Percentiles rank a stretch among this genome's conserved stretches.
These are phyloP conservation scores for Bipolaris bicolor DNA, from an alignment of 2,329 filamentous ascomycete genomes.

Conservation along the genomic window DNA sequence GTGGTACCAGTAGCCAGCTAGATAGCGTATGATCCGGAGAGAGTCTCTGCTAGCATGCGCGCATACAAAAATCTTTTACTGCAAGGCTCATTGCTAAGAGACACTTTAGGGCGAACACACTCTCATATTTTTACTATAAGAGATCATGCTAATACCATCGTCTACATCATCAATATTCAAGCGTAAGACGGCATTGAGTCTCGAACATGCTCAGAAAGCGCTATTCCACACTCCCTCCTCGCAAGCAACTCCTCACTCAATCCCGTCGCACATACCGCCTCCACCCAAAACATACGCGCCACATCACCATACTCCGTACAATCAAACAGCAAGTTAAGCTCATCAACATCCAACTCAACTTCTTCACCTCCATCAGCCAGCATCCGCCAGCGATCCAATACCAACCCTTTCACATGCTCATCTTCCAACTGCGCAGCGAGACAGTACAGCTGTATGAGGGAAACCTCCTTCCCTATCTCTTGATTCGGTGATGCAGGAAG, in stretches of 20 bases:
- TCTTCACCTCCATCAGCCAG: neutral
- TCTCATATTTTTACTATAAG: too few relatives aligned
- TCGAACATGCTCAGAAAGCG: constrained; percentile 1
- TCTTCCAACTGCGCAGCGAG: constrained; percentile 7
- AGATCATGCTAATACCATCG: too few relatives aligned
- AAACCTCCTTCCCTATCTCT: neutral
- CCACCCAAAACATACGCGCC: constrained; percentile 3
- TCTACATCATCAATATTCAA: neutral
- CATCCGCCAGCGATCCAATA: constrained; percentile 3
- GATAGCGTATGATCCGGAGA: too few relatives aligned
- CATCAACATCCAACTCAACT: constrained; percentile 1
- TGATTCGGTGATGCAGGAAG: neutral
- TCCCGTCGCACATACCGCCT: neutral
- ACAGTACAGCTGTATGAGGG: constrained; percentile 9
- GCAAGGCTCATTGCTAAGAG: too few relatives aligned
- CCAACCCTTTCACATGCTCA: neutral
- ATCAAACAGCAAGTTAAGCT: constrained; percentile 10
- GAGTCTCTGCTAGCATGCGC: too few relatives aligned
- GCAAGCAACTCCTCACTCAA: constrained; percentile 1
- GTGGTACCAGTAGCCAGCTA: too few relatives aligned
- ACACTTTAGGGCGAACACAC: too few relatives aligned
- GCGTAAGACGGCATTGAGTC: neutral
- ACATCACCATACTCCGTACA: constrained; percentile 2
- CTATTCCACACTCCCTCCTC: neutral
- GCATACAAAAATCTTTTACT: too few relatives aligned